Base-by-base conservation (phyloP, 768 basidiomycete species). In the Macrocybe gigantea region DNA sequence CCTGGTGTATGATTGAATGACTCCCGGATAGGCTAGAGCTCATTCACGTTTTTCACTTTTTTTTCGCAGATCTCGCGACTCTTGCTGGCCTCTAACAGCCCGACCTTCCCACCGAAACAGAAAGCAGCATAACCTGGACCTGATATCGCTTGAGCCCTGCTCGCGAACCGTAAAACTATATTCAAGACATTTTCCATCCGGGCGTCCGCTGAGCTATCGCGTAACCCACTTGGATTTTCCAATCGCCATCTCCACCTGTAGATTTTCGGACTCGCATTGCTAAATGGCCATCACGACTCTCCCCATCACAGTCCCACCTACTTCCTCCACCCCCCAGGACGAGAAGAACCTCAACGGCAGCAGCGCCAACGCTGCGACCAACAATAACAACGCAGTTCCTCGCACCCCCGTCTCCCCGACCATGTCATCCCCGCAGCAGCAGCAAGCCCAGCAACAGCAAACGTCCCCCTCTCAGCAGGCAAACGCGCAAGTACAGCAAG, bases 31-130 rank as follows among this genome's bases (percentile, higher is more conserved):
- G 35, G n/a, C 9, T 4, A 14, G 36, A 38, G 3, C 36, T 11
- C 11, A 14, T 38, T 38, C 4, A 11, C 11, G 14, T 14, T 44
- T 37, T 38, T 50, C 58, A 30, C 57, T 58, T 15, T 49, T 54
- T 42, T 63, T 64, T 0, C 30, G 42, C 62, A 88, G 84, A 79
- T 78, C 88, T 91, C 88, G 88, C 88, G 88, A 91, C 88, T 88
- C 89, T 91, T 90, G 83, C 76, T 85, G 86, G 85, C 82, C 71
- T 78, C 85, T 74, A 67, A 69, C 67, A 55, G 57, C 61, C 78
- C 85, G 75, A 68, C 67, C 56, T 52, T 49, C 54, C 54, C 51
- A 53, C 64, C 53, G 10, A 32, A 44, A 22, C 22, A 44, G 42
- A 44, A 32, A 44, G 30, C 55, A 56, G 56, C 60, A 52, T 56